Conservation (phyloP, 2,329 filamentous ascomycete genomes). For the Sarocladium kiliense region DNA sequence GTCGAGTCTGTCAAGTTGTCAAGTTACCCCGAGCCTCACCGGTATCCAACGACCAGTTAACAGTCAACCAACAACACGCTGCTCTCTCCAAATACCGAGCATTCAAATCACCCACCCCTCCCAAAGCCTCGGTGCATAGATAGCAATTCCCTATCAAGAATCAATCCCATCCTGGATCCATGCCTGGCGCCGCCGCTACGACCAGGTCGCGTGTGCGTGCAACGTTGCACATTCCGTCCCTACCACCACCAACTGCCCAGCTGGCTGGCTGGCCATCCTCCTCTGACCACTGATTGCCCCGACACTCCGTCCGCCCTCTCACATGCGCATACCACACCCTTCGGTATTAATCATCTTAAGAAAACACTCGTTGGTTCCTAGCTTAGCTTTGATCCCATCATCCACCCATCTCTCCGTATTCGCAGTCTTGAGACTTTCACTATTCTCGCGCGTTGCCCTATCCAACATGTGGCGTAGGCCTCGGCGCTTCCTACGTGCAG, state of each 20-base stretch:
- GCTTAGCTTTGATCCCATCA: not conserved
- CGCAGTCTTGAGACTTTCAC: not conserved
- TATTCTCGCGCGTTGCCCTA: too few relatives aligned
- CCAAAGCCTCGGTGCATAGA: too few relatives aligned
- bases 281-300: not conserved
- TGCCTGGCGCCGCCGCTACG: not conserved
- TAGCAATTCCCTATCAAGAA: too few relatives aligned
- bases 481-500: not conserved
- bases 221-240: constrained; percentile 4
- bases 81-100: too few relatives aligned
- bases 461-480: not conserved
- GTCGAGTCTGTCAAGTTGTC: too few relatives aligned
- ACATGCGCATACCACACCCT: not conserved
- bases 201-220: not conserved
- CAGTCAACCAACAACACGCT: too few relatives aligned
- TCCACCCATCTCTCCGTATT: not conserved
- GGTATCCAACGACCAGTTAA: not conserved
- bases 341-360: not conserved
- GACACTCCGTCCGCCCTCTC: not conserved
- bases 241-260: not conserved
- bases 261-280: not conserved
- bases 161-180: not conserved
- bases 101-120: too few relatives aligned
- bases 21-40: too few relatives aligned
- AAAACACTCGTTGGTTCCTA: too few relatives aligned